A percentile compares a stretch with the other conserved stretches of the same genome.
These are phyloP conservation scores for Coniella vitis DNA, from an alignment of 2,329 filamentous ascomycete genomes.

Conservation along the genomic window DNA sequence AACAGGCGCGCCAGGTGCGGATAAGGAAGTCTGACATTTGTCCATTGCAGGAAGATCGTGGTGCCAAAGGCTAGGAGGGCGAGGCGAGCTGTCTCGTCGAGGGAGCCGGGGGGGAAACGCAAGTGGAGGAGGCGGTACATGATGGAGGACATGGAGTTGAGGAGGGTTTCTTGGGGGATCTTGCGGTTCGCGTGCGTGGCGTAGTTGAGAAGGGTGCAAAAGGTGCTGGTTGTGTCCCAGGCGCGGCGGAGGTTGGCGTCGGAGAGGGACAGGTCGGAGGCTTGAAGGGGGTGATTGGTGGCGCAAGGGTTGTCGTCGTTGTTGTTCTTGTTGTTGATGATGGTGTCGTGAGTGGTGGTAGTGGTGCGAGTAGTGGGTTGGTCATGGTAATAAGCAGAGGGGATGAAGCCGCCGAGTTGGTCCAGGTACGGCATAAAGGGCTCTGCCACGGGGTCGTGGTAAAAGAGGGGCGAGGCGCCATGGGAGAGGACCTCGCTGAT, in stretches of 20 bases:
- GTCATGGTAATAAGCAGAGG: not conserved
- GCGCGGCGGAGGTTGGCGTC: conserved; percentile 15
- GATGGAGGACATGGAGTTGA: conserved; percentile 29
- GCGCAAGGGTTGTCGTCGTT: no score
- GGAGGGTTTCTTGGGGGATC: conserved; percentile 18
- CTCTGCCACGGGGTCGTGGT: not conserved
- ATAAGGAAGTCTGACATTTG: conserved; percentile 18
- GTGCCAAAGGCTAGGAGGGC: conserved; percentile 31
- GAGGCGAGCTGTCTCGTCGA: conserved; percentile 31
- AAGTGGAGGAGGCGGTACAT: conserved; percentile 34
- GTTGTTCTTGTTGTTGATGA: no score
- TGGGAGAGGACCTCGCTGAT: conserved; percentile 2
- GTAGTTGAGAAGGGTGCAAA: conserved; percentile 21
- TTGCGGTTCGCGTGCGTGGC: conserved; percentile 14
- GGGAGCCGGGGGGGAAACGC: conserved; percentile 21
- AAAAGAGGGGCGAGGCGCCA: conserved; percentile 1
- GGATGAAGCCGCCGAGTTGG: not conserved
- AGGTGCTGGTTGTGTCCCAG: conserved; percentile 20
- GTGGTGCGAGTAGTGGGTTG: no score
- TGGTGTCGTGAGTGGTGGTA: no score
- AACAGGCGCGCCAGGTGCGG: conserved; percentile 17
- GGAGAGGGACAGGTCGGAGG: not conserved
- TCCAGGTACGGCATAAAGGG: not conserved
- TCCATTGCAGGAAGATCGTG: conserved; percentile 32
- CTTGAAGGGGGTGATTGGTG: not conserved